Evolutionary conservation across 371 early-diverging fungal species (phyloP), one percentile per base, ranked within the genome.

Genomic region (Homolaphlyctis polyrhiza): DNA sequence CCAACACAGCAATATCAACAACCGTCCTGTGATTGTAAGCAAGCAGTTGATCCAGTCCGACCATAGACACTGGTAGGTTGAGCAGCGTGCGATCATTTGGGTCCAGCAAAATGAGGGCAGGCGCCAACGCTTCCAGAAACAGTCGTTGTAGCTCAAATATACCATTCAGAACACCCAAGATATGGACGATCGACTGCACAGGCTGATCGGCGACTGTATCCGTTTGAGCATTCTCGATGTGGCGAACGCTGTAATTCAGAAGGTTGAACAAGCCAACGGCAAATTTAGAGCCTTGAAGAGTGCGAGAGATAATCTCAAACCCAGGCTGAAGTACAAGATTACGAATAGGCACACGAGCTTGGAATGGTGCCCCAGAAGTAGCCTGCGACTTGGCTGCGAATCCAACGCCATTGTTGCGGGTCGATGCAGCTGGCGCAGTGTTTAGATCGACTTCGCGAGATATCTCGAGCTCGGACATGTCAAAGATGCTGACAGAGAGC

Each of bases 221-320:
- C 86, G 23, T 89, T 66, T 0, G 33, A 85, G 81, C 8, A 86
- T 85, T 8, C 85, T 87, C 14, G 78, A 74, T n/a, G 73, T 68
- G 28, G 16, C 23, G 45, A 27, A 55, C 28, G 4, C 55, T 2
- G 18, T 5, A 3, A n/a, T 27, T 55, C 30, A 91, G 67, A 13
- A 92, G 73, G 28, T 80, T 71, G 70, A 92, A 85, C 11, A 96
- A 60, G 47, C 84, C 81, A 14, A 81, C 75, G 21, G 89, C 70
- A 5, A 93, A 76, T 45, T 82, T 78, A 21, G 89, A 84, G 16
- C 92, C 93, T 2, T 88, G 84, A 23, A 97, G 72, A n/a, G 95
- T 66, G 23, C 90, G 83, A 28, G 83, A 78, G 50, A 89, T 66
- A 2, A 97, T 79, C 62, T 92, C 89, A 65, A 92, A 96, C 1